Conservation (phyloP, 768 basidiomycete species). For the Rickenella mellea region DNA sequence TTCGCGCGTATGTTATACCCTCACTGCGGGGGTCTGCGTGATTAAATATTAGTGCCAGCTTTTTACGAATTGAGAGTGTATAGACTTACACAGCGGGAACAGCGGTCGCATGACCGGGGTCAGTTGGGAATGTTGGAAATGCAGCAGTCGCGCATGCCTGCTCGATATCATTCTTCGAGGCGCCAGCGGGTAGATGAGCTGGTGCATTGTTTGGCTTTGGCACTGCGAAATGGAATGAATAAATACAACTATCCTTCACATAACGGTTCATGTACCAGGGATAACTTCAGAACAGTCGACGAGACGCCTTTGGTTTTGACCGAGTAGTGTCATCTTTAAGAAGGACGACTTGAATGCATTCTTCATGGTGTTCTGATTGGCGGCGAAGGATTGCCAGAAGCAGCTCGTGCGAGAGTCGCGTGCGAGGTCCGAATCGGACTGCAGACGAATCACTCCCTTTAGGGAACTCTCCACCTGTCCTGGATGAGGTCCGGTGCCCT, state of each 20-base stretch:
- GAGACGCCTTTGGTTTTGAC: constrained; percentile 10
- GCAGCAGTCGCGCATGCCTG: constrained; percentile 21
- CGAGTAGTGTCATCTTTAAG: constrained; percentile 14
- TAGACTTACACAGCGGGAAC: constrained; percentile 22
- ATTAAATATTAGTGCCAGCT: too few relatives aligned
- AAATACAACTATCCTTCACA: neutral
- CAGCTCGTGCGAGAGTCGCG: constrained; percentile 16
- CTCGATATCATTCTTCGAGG: constrained; percentile 12
- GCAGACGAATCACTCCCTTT: constrained; percentile 4
- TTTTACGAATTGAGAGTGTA: too few relatives aligned
- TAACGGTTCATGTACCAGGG: constrained; percentile 6
- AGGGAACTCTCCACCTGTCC: constrained; percentile 8
- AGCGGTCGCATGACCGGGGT: constrained; percentile 22
- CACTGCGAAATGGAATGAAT: neutral
- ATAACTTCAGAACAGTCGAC: constrained; percentile 19
- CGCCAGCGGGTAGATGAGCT: constrained; percentile 13
- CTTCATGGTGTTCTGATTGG: constrained; percentile 13
- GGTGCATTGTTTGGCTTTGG: neutral
- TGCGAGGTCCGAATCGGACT: constrained; percentile 9
- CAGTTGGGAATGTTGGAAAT: constrained; percentile 25
- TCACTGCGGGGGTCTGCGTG: too few relatives aligned
- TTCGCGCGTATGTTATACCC: too few relatives aligned
- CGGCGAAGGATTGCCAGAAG: constrained; percentile 18
- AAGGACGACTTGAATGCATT: constrained; percentile 12
- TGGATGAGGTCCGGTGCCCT: constrained; percentile 9